Base-by-base conservation (phyloP, 2,329 filamentous ascomycete species). In the Didymella lethalis region DNA sequence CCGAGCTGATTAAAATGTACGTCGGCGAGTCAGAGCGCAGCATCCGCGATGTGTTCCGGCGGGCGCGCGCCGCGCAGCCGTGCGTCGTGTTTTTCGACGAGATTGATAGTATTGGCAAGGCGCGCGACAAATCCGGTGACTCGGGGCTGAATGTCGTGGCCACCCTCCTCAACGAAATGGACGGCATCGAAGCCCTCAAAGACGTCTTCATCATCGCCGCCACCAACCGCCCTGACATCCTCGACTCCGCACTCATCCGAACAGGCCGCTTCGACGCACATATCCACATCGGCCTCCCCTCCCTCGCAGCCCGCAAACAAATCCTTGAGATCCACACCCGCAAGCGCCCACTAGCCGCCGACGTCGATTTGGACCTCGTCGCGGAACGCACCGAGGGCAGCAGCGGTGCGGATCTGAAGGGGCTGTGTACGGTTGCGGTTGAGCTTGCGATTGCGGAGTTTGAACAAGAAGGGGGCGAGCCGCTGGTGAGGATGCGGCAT, bases 51-150 rank as follows among this genome's bases (percentile, higher is more conserved):
- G 86, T 97, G 1, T 97, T 98, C 75, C 85, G 89, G 52, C 91
- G 93, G 67, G 94, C 94, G 1, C 85, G 90, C 41, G 88, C 90
- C n/a, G 93, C 93, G 8, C 88, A 89, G 50, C 94, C 94, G 0
- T 93, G 91, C 74, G 94, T 97, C 77, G 93, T 98, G 69, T 98
- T 97, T 83, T 97, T 97, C 66, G 93, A 98, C 75, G 93, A 98
- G 76, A 95, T 98, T 68, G 93, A 98, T 78, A 88, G 91, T 4
- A 94, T 98, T 63, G 90, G 83, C 36, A 83, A 84, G 32, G 82
- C 82, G 77, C 70, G 89, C 79, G 83, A 81, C 66, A 75, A 75
- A 56, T 72, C 69, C 10, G 72, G 74, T 29, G 75, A 85, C 14
- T 82, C 81, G 26, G 86, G 89, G 1, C 84, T 97, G 47, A 95